These are phyloP conservation scores for Chlamydomonas sphaeroides DNA, from an alignment of 139 green algal genomes.

Conservation along the genomic window DNA sequence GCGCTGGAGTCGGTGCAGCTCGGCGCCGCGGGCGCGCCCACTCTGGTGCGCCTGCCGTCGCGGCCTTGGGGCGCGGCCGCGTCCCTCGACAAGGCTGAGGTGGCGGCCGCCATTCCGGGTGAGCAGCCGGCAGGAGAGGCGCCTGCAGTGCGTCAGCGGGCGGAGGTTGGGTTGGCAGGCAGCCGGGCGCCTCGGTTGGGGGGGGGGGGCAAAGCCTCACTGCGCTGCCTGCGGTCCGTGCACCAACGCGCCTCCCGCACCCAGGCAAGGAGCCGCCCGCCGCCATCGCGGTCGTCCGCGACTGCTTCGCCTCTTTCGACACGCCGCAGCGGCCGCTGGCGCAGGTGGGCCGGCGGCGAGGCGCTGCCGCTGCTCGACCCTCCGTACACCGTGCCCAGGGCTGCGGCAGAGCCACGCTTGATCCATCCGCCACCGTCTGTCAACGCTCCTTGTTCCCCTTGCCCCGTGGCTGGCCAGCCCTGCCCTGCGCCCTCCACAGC, in stretches of 20 bases:
- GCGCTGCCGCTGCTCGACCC: not conserved
- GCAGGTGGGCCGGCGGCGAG: constrained; percentile 5
- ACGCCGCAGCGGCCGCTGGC: constrained; percentile 46
- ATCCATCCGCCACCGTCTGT: not conserved
- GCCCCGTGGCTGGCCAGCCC: not conserved
- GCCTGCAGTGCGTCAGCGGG: not conserved
- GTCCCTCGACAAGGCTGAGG: constrained; percentile 47
- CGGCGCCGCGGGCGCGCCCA: constrained; percentile 36
- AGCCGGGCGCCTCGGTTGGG: not conserved
- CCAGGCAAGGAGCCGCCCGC: constrained; percentile 28
- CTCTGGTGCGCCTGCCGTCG: constrained; percentile 70
- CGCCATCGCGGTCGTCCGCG: constrained; percentile 71
- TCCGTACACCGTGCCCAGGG: no score
- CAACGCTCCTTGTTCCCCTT: not conserved
- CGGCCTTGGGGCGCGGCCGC: constrained; percentile 71
- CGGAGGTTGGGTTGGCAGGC: not conserved
- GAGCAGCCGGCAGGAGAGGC: not conserved
- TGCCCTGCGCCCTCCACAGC: not conserved
- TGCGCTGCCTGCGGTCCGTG: not conserved
- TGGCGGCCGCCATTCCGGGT: constrained; percentile 21
- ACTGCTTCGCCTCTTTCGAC: constrained; percentile 74
- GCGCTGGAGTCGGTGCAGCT: not conserved
- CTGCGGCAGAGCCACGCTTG: no score
- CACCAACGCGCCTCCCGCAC: not conserved
- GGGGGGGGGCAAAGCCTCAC: not conserved